Conservation (phyloP, 139 green algal species). For the Tetraselmis chui region DNA sequence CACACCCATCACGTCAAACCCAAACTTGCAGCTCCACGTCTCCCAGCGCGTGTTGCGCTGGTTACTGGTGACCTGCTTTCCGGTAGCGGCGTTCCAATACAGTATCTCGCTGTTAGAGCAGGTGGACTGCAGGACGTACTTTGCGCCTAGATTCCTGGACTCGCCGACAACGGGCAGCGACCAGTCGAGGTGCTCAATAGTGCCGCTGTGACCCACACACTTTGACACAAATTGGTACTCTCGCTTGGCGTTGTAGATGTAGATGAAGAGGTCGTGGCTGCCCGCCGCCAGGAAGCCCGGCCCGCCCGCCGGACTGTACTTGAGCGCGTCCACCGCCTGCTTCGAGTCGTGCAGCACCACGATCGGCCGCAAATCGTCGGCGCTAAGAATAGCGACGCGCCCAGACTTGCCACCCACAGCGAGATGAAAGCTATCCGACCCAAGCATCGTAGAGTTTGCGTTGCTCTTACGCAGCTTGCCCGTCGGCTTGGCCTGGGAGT, state of each 20-base stretch:
- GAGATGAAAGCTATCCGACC: constrained; percentile 24
- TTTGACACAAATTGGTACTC: constrained; percentile 37
- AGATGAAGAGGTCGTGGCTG: constrained; percentile 38
- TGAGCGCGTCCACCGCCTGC: constrained; percentile 34
- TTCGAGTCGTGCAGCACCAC: constrained; percentile 24
- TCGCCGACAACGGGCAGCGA: constrained; percentile 41
- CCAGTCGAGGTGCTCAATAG: constrained; percentile 44
- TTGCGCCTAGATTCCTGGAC: neutral
- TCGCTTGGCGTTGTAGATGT: constrained; percentile 35
- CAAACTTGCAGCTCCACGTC: constrained; percentile 30
- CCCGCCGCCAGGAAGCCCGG: constrained; percentile 33
- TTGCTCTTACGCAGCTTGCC: constrained; percentile 3
- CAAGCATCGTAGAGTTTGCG: neutral
- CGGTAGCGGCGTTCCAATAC: constrained; percentile 35
- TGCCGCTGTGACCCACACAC: constrained; percentile 38
- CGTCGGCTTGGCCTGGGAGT: neutral
- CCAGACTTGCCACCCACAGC: constrained; percentile 25
- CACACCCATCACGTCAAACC: constrained; percentile 52
- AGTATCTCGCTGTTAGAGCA: constrained; percentile 32
- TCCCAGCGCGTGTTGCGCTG: constrained; percentile 35
- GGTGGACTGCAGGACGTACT: constrained; percentile 25
- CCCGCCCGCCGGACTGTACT: constrained; percentile 37
- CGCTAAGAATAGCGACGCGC: constrained; percentile 35
- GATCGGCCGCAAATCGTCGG: constrained; percentile 37
- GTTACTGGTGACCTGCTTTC: constrained; percentile 41